phyloP scores from a whole-genome alignment of 2,329 filamentous ascomycete species.

The Biscogniauxia mediterranea region DNA sequence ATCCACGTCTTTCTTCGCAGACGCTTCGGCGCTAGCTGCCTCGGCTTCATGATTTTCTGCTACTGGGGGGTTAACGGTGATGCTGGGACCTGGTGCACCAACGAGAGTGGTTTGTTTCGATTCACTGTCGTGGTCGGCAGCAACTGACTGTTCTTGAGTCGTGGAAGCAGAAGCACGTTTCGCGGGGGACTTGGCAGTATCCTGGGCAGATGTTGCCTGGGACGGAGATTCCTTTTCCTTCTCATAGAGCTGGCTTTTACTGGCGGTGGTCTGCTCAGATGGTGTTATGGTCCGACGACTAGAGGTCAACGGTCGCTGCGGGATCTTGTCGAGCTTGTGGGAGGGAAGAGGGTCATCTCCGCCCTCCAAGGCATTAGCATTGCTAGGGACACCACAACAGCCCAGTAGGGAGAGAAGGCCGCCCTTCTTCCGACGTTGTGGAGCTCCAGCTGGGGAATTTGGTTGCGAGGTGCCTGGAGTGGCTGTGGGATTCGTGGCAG shows the following conservation, averaged over 20 bases:
- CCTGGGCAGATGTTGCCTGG: constrained; percentile 32
- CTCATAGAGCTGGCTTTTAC: constrained; percentile 45
- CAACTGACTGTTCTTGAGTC: constrained; percentile 45
- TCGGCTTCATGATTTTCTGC: constrained; percentile 36
- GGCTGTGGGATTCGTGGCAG: constrained; percentile 51
- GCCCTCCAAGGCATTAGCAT: constrained; percentile 52
- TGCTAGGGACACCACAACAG: constrained; percentile 65
- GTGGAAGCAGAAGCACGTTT: constrained; percentile 47
- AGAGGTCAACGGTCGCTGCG: constrained; percentile 52
- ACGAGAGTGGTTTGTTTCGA: constrained; percentile 45
- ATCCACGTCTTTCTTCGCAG: constrained; percentile 47
- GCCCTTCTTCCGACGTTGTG: constrained; percentile 51
- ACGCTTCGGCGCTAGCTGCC: constrained; percentile 30
- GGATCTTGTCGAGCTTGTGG: constrained; percentile 58
- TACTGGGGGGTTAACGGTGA: constrained; percentile 41
- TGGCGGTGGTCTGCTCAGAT: constrained; percentile 46
- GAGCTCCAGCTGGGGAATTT: constrained; percentile 48
- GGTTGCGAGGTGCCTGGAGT: constrained; percentile 50
- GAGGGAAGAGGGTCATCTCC: constrained; percentile 52
- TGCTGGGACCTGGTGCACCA: constrained; percentile 36
- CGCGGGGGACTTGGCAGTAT: constrained; percentile 37
- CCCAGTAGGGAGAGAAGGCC: constrained; percentile 61
- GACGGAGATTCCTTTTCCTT: constrained; percentile 43
- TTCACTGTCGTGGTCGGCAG: constrained; percentile 43
- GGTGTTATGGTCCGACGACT: constrained; percentile 53